phyloP scores from a whole-genome alignment of 2,329 filamentous ascomycete genomes.

The Akanthomyces uredinophilus region DNA sequence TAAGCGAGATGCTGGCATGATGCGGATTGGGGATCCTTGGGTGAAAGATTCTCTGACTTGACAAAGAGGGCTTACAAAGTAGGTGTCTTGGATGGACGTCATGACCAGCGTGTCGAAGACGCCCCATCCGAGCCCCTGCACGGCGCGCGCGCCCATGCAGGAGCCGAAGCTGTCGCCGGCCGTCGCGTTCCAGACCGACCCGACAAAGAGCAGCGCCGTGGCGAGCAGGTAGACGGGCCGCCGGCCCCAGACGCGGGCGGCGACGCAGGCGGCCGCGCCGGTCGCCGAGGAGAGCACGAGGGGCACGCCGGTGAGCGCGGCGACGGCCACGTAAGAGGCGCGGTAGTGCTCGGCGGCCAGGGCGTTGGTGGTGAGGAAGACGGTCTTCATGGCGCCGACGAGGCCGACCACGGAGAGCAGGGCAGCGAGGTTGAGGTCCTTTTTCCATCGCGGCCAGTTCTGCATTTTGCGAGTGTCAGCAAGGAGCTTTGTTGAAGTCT shows the following conservation, averaged over 20 bases:
- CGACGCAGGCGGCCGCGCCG: conserved; percentile 37
- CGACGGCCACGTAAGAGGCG: conserved; percentile 42
- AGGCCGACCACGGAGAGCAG: conserved; percentile 44
- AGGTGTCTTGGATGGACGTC: conserved; percentile 51
- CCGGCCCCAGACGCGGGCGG: conserved; percentile 46
- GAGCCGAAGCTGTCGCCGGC: conserved; percentile 36
- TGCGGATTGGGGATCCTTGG: too few species aligned
- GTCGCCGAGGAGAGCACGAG: conserved; percentile 44
- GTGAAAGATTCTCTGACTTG: too few species aligned
- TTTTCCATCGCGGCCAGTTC: conserved; percentile 54
- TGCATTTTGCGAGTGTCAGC: conserved; percentile 21
- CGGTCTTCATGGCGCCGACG: conserved; percentile 49
- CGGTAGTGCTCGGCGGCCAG: conserved; percentile 38
- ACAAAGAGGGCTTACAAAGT: conserved; percentile 44
- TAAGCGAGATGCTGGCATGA: too few species aligned
- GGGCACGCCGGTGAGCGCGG: conserved; percentile 48
- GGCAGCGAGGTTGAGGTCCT: conserved; percentile 42
- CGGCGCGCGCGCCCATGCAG: conserved; percentile 47
- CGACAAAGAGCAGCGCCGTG: conserved; percentile 41
- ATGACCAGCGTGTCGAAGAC: conserved; percentile 51
- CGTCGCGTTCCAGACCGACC: conserved; percentile 46
- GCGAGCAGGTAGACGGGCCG: conserved; percentile 48
- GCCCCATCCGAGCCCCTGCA: conserved; percentile 56
- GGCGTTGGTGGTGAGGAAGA: conserved; percentile 44
- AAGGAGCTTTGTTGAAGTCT: neutral